Evolutionary conservation across 2,329 filamentous ascomycete genomes (phyloP), one percentile per base, ranked within the genome.

Genomic region (Metarhizium brunneum): DNA sequence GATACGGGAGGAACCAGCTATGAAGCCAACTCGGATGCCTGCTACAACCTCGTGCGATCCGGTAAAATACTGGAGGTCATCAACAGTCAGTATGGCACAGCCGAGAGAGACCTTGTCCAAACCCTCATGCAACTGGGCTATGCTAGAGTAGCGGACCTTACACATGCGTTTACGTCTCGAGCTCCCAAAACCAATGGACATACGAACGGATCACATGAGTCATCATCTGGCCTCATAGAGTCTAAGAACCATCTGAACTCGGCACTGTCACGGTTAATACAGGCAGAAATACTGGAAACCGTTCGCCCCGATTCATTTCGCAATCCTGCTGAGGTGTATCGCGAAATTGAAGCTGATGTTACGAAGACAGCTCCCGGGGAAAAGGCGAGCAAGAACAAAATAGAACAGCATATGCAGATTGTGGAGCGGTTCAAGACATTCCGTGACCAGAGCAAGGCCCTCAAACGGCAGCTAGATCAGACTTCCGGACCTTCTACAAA

Each of bases 41-140:
- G 90, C 60, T 97, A 97, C 72, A 86, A 86, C 62, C 78, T 96
- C 47, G 77, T 92, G 42, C 87, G 94, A 56, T 82, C 83, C 4
- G 91, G 90, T 47, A 94, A 90, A 71, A 87, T 96, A 43, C 74
- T 94, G 32, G 82, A 91, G 60, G 76, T 90, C 57, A 80, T 94
- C 47, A 84, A 90, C 61, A 80, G 79, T 38, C 82, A 86, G 62
- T 86, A 90, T 66, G 92, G 92, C 18, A 74, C 78, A n/a, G 80
- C 84, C 59, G 90, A 90, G 35, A 83, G 84, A 56, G 83, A 85
- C 58, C 77, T 96, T 43, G 80, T 94, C 57, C 84, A 88, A 62
- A 87, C 86, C 35, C 74, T 96, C 47, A 74, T 95, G 58, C 78
- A 86, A 55, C 78, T 92, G 18, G 92, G 92, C 1, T 88, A 94